Percentiles rank a stretch among this genome's conserved stretches.
These are phyloP conservation scores for Bryum argenteum DNA, from an alignment of 225 moss, liverwort and hornwort genomes.

Conservation along the genomic window DNA sequence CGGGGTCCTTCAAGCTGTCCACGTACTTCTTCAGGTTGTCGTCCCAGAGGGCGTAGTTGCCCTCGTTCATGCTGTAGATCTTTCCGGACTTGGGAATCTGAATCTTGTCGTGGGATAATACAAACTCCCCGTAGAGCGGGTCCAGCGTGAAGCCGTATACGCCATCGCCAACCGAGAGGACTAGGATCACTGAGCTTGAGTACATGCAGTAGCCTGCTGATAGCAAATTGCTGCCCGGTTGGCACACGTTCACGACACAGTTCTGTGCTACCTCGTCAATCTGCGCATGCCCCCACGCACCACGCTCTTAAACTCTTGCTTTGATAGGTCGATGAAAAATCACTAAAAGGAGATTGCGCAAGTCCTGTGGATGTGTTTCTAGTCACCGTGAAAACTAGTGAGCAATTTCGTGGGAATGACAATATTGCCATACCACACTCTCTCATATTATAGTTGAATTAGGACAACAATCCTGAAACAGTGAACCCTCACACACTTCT, in stretches of 20 bases:
- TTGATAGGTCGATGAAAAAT: too few relatives aligned
- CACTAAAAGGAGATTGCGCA: too few relatives aligned
- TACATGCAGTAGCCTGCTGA: slow-evolving; percentile 97
- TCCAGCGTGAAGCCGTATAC: slow-evolving; percentile 92
- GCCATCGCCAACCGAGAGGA: slow-evolving; percentile 80
- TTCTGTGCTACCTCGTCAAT: slow-evolving; percentile 65
- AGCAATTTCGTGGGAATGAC: too few relatives aligned
- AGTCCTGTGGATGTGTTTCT: too few relatives aligned
- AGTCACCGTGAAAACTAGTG: too few relatives aligned
- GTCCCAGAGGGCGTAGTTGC: slow-evolving; percentile 90
- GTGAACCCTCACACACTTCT: too few relatives aligned
- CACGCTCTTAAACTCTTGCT: neutral
- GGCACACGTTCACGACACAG: slow-evolving; percentile 84
- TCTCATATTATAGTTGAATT: too few relatives aligned
- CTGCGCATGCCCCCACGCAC: slow-evolving; percentile 32
- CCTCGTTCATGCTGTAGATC: slow-evolving; percentile 91
- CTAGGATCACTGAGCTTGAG: slow-evolving; percentile 89
- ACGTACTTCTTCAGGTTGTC: slow-evolving; percentile 84
- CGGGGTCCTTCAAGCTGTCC: slow-evolving; percentile 76
- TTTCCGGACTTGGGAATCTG: slow-evolving; percentile 78
- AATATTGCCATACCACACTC: too few relatives aligned
- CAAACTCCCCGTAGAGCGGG: slow-evolving; percentile 85
- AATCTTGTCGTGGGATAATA: slow-evolving; percentile 70
- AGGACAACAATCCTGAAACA: too few relatives aligned
- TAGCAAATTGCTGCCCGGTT: slow-evolving; percentile 86